Base-by-base conservation (phyloP, 768 basidiomycete species). In the Trametes meyenii region DNA sequence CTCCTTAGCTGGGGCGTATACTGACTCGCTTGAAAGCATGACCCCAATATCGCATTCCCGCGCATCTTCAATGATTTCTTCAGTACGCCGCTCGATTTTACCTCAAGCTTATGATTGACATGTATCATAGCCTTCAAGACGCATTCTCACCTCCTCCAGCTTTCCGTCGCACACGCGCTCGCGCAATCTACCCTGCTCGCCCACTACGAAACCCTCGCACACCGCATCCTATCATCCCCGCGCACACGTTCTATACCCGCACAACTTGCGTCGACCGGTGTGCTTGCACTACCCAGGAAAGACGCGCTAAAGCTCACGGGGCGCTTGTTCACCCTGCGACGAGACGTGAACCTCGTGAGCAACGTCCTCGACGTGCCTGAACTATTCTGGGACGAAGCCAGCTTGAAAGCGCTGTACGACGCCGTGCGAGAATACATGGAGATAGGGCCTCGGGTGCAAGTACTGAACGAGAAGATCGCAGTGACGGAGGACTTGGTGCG, bases 51-150 rank as follows among this genome's bases (percentile, higher is more conserved):
- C 11, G 81, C 85, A 0, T 94, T 89, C 67, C 96, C 95, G 16
- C 84, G 95, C 48, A 95, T 98, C 65, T 97, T 92, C 77, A 96
- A 98, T 63, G 95, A 96, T 73, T 92, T 96, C 76, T 96, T 96
- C 76, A 95, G 94, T 95, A 69, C 66, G 89, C 80, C 2, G 12
- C 19, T 2, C 40, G 10, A 33, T 52, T 23, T 33, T 7, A 12
- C 24, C 38, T 23, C 49, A 13, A 43, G 64, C 19, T 50, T 5
- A 11, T 23, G n/a, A 19, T 45, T 45, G 62, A 39, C 65, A 14
- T 43, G 50, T 50, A 46, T 17, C 23, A 4, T 65, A 96, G 94
- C 96, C 3, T 88, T 97, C 71, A 96, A 95, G 77, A 90, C 92
- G 0, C 89, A 87, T 24, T 96, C 94, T 0, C 92, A 94, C 68